These are phyloP conservation scores for Drechslerella dactyloides DNA, from an alignment of 2,329 filamentous ascomycete genomes.

Conservation along the genomic window DNA sequence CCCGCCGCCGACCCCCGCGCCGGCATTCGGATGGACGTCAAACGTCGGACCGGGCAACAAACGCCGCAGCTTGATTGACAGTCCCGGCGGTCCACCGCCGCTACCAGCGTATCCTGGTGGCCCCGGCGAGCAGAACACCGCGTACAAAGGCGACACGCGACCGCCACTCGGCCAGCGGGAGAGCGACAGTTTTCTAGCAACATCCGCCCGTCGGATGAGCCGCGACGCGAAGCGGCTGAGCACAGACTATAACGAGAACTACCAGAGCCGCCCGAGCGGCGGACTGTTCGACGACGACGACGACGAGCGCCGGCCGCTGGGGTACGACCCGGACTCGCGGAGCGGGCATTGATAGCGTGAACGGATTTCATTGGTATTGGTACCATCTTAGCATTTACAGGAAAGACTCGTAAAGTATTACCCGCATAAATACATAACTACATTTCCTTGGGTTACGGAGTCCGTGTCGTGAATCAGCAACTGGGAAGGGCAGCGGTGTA, in stretches of 20 bases:
- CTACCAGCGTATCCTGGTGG: constrained; percentile 6
- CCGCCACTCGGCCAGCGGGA: constrained; percentile 40
- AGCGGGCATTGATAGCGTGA: constrained; percentile 33
- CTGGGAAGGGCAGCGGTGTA: no score
- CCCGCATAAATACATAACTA: no score
- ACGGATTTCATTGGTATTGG: constrained; percentile 7
- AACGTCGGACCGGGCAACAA: constrained; percentile 24
- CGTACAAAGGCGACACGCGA: constrained; percentile 36
- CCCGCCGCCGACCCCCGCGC: constrained; percentile 41
- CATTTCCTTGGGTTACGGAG: no score
- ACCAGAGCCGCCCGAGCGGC: constrained; percentile 35
- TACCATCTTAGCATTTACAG: no score
- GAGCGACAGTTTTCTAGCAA: constrained; percentile 39
- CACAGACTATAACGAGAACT: constrained; percentile 45
- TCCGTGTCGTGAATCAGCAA: no score
- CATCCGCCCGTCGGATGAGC: constrained; percentile 7
- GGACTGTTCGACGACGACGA: constrained; percentile 39
- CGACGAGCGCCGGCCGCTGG: constrained; percentile 37
- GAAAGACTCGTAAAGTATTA: no score
- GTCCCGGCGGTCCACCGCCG: constrained; percentile 11
- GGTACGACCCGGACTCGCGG: constrained; percentile 45
- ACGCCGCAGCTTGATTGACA: constrained; percentile 6
- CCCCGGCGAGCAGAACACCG: constrained; percentile 32
- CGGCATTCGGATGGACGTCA: constrained; percentile 45
- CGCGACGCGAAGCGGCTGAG: constrained; percentile 35